Evolutionary conservation across 2,329 filamentous ascomycete species (phyloP).

Genomic region (Fusarium udum): DNA sequence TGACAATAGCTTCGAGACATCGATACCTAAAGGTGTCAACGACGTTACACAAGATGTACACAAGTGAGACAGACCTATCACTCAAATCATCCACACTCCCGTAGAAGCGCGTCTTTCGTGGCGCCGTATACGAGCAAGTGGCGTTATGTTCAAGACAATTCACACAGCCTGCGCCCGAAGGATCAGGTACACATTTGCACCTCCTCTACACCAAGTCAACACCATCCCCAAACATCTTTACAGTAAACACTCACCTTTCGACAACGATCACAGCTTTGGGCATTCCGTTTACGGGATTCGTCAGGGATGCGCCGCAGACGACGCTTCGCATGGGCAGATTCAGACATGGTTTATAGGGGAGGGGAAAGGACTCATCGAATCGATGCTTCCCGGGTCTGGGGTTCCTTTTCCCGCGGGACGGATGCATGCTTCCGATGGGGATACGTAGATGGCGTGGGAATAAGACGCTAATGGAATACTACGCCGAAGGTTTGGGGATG

Average conservation of each 20-base stretch:
- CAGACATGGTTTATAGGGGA: slow-evolving; percentile 4
- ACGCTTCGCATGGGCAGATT: slow-evolving; percentile 41
- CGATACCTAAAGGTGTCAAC: slow-evolving; percentile 39
- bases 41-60: not conserved
- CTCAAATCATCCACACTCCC: slow-evolving; percentile 51
- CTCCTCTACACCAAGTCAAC: slow-evolving; percentile 18
- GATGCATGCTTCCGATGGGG: slow-evolving; percentile 31
- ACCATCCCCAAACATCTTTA: too few species aligned
- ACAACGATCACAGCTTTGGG: slow-evolving; percentile 51
- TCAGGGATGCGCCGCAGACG: slow-evolving; percentile 48
- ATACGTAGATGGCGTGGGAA: slow-evolving; percentile 19
- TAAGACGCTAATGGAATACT: slow-evolving; percentile 3
- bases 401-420: not conserved
- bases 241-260: slow-evolving; percentile 48
- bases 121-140: slow-evolving; percentile 48
- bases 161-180: slow-evolving; percentile 45
- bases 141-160: slow-evolving; percentile 47
- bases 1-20: slow-evolving; percentile 51
- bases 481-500: not conserved
- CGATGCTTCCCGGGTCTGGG: slow-evolving; percentile 21
- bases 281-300: slow-evolving; percentile 48
- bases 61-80: slow-evolving; percentile 42
- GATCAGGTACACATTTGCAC: slow-evolving; percentile 49
- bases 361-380: slow-evolving; percentile 26
- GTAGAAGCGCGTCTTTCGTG: slow-evolving; percentile 50